Percentiles rank a stretch among this genome's conserved stretches.
Evolutionary conservation across 2,329 filamentous ascomycete genomes (phyloP).

Genomic region (Aspergillus uvarum): DNA sequence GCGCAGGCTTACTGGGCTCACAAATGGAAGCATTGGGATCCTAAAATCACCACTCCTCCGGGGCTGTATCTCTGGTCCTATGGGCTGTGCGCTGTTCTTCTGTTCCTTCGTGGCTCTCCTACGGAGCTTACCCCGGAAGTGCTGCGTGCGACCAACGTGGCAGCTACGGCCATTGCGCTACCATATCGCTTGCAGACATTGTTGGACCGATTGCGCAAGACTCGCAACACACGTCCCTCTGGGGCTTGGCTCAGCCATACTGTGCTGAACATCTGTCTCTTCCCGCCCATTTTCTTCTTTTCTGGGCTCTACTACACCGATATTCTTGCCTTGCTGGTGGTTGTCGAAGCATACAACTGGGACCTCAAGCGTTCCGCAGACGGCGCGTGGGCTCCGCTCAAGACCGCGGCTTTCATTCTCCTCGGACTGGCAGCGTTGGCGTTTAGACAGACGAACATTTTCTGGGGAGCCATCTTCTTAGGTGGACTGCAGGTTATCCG

Average conservation of each 20-base stretch:
- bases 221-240: slow-evolving; percentile 30
- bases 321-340: slow-evolving; percentile 73
- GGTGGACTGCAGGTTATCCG: slow-evolving; percentile 46
- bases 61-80: slow-evolving; percentile 67
- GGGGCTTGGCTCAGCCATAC: slow-evolving; percentile 39
- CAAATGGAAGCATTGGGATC: slow-evolving; percentile 78
- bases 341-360: slow-evolving; percentile 66
- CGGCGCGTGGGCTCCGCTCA: slow-evolving; percentile 20
- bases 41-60: slow-evolving; percentile 95
- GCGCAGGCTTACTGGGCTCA: slow-evolving; percentile 81
- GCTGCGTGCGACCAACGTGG: slow-evolving; percentile 41
- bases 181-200: slow-evolving; percentile 55
- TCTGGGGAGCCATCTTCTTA: slow-evolving; percentile 70
- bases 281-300: slow-evolving; percentile 94
- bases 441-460: slow-evolving; percentile 94
- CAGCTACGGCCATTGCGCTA: slow-evolving; percentile 36
- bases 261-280: slow-evolving; percentile 76
- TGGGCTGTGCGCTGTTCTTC: slow-evolving; percentile 32
- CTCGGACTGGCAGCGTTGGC: slow-evolving; percentile 66
- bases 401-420: slow-evolving; percentile 45
- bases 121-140: slow-evolving; percentile 34
- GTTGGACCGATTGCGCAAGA: slow-evolving; percentile 48
- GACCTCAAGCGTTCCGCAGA: slow-evolving; percentile 40
- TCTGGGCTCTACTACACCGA: slow-evolving; percentile 95
- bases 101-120: slow-evolving; percentile 29